These are phyloP conservation scores for Ogataea sp. DNA, from an alignment of 805 yeast species.

Conservation along the genomic window DNA sequence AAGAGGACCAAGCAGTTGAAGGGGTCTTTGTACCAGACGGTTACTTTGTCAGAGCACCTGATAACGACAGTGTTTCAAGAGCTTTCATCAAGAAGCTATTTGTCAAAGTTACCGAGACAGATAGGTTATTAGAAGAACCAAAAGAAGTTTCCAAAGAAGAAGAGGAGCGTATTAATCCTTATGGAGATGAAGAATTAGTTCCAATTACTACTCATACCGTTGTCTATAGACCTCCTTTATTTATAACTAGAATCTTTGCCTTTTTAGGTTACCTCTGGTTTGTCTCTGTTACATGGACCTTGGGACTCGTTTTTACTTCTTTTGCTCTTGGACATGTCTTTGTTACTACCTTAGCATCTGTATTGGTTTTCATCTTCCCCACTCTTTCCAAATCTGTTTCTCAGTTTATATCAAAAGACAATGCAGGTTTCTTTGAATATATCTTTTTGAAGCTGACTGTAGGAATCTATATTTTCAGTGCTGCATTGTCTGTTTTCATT, in stretches of 20 bases:
- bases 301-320: conserved; percentile 13
- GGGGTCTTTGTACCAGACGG: conserved; percentile 79
- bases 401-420: no score
- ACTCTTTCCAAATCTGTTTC: no score
- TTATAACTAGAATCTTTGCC: conserved; percentile 47
- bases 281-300: conserved; percentile 30
- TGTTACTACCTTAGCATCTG: conserved; percentile 3
- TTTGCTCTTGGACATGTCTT: conserved; percentile 17
- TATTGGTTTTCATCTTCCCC: no score
- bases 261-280: conserved; percentile 38
- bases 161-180: conserved; percentile 24
- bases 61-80: conserved; percentile 66
- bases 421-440: no score
- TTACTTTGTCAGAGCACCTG: conserved; percentile 77
- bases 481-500: no score
- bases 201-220: conserved; percentile 44
- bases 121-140: conserved; percentile 42
- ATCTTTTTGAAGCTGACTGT: no score
- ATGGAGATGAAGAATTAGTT: conserved; percentile 26
- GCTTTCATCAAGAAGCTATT: conserved; percentile 59
- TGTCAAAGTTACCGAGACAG: conserved; percentile 76
- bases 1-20: conserved; percentile 29
- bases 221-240: conserved; percentile 82
- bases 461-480: no score
- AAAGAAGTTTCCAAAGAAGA: conserved; percentile 27